These are phyloP conservation scores for Parachlorella kessleri DNA, from an alignment of 139 green algal genomes.

Conservation along the genomic window DNA sequence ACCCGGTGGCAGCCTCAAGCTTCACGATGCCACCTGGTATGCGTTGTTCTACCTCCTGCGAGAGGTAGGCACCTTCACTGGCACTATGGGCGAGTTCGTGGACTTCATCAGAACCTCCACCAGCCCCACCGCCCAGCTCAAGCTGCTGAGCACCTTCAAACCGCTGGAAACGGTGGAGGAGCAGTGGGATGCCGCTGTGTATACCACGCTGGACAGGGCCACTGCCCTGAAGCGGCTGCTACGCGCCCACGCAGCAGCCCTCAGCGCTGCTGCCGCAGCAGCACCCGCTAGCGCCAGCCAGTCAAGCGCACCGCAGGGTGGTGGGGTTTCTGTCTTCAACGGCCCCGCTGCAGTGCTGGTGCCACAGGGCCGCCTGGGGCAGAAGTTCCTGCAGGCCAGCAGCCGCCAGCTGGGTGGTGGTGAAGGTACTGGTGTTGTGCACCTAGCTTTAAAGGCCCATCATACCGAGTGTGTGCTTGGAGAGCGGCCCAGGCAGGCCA, in stretches of 20 bases:
- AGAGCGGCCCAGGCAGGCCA: slow-evolving; percentile 1
- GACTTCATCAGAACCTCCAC: slow-evolving; percentile 31
- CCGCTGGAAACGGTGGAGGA: slow-evolving; percentile 18
- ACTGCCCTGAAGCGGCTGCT: slow-evolving; percentile 31
- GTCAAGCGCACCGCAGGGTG: slow-evolving; percentile 10
- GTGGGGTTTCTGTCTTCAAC: slow-evolving; percentile 23
- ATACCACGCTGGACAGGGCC: slow-evolving; percentile 43
- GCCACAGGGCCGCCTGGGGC: slow-evolving; percentile 57
- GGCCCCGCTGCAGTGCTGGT: slow-evolving; percentile 62
- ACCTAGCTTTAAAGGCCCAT: slow-evolving; percentile 39
- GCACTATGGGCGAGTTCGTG: slow-evolving; percentile 55
- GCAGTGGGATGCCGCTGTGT: slow-evolving; percentile 49
- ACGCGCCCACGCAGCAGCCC: neutral
- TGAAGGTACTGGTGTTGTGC: slow-evolving; percentile 11
- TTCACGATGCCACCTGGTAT: slow-evolving; percentile 58
- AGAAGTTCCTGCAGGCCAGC: slow-evolving; percentile 49
- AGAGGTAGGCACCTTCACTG: slow-evolving; percentile 46
- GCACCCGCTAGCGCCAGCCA: neutral
- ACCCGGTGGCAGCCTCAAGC: slow-evolving; percentile 14
- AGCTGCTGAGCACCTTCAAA: slow-evolving; percentile 36
- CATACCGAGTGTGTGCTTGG: slow-evolving; percentile 48
- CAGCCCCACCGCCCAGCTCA: slow-evolving; percentile 27
- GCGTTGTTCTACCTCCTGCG: slow-evolving; percentile 52
- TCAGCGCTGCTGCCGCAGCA: neutral
- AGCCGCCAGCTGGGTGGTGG: slow-evolving; percentile 9